Conservation (phyloP, 352 stramenopile species). For the Globisporangium emineosum region DNA sequence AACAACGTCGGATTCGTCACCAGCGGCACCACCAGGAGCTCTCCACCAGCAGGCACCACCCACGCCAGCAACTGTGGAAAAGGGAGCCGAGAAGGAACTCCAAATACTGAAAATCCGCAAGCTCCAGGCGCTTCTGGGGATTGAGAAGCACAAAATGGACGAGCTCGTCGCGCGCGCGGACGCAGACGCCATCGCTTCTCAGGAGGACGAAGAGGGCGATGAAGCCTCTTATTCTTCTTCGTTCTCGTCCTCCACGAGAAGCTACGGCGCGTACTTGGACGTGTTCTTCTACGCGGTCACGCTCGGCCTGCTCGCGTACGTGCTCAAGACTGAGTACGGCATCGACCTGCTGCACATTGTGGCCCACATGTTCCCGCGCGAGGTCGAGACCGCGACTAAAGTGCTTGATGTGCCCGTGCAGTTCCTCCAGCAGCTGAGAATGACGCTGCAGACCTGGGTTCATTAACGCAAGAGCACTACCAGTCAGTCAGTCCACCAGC, state of each 20-base stretch:
- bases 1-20: not conserved
- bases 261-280: conserved; percentile 45
- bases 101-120: conserved; percentile 46
- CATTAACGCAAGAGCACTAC: not conserved
- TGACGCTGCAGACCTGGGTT: not conserved
- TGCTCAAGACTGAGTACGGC: conserved; percentile 53
- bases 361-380: conserved; percentile 39
- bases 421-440: conserved; percentile 5
- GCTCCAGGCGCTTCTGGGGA: conserved; percentile 50
- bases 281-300: conserved; percentile 36
- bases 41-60: not conserved
- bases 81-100: conserved; percentile 29
- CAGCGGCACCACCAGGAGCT: not conserved
- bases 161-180: conserved; percentile 39
- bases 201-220: not conserved
- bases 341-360: conserved; percentile 47
- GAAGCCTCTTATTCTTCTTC: not conserved
- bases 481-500: not conserved
- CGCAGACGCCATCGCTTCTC: conserved; percentile 22
- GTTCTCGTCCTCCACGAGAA: conserved; percentile 11
- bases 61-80: conserved; percentile 8
- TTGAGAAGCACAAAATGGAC: conserved; percentile 43
- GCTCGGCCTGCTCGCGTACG: conserved; percentile 33
- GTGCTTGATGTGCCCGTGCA: conserved; percentile 22
- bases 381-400: conserved; percentile 39